Evolutionary conservation across 169 alveolate species (phyloP).

Genomic region (Blepharisma undulans): DNA sequence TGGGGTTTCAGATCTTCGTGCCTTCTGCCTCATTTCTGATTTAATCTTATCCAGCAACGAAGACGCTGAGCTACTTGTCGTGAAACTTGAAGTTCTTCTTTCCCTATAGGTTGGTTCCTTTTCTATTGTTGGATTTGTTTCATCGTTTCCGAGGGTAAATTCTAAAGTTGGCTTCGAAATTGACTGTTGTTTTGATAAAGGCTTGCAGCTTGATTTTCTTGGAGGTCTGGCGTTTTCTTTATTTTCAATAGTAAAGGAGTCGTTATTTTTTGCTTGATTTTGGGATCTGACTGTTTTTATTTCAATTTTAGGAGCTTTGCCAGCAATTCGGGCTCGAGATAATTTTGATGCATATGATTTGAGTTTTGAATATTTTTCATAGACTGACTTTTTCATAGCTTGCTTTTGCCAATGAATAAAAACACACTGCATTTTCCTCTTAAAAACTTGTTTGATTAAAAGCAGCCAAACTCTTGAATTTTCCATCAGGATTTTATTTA

Average conservation of each 20-base stretch:
- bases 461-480: background rate
- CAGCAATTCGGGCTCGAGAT: background rate
- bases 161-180: background rate
- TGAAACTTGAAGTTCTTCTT: background rate
- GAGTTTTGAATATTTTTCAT: background rate
- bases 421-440: background rate
- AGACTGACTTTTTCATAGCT: background rate
- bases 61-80: background rate
- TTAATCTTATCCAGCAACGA: background rate
- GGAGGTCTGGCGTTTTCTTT: background rate
- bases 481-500: background rate
- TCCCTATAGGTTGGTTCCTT: background rate
- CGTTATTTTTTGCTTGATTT: background rate
- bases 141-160: background rate
- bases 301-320: background rate
- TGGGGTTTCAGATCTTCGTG: background rate
- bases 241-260: background rate
- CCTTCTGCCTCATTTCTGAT: background rate
- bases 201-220: background rate
- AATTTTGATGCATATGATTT: background rate
- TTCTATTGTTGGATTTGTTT: background rate
- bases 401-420: background rate
- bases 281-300: background rate
- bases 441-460: background rate
- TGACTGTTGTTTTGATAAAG: background rate